These are phyloP conservation scores for Colletotrichum gloeosporioides DNA, from an alignment of 2,329 filamentous ascomycete genomes.

Conservation along the genomic window DNA sequence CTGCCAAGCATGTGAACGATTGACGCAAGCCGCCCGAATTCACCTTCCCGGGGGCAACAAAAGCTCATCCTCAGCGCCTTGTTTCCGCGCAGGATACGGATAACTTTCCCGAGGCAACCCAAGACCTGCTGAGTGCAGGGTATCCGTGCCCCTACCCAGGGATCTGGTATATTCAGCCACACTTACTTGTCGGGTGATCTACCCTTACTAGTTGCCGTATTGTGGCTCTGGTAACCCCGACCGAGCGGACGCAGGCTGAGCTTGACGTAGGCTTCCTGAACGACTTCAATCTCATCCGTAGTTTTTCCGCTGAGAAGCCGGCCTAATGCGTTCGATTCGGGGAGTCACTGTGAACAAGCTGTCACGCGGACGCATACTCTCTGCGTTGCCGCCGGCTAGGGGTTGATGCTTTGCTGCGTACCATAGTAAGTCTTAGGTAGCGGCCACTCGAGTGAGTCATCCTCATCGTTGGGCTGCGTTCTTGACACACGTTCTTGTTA, in stretches of 20 bases:
- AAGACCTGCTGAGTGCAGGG: not conserved
- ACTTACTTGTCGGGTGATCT: not conserved
- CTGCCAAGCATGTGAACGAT: not conserved
- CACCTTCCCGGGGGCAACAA: not conserved
- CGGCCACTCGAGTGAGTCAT: not conserved
- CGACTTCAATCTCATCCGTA: not conserved
- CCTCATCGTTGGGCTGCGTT: not conserved
- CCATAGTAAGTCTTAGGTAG: not conserved
- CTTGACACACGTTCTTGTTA: not conserved
- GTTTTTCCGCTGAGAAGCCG: not conserved
- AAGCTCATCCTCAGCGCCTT: not conserved
- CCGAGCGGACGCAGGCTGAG: not conserved
- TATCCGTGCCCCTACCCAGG: not conserved
- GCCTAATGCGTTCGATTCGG: not conserved
- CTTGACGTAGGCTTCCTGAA: not conserved
- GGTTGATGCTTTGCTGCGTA: not conserved
- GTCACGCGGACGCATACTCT: not conserved
- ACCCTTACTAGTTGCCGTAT: not conserved
- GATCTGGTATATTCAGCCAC: not conserved
- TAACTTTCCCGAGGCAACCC: not conserved
- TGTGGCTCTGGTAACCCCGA: not conserved
- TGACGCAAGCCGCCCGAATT: not conserved
- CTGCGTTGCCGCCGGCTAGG: not conserved
- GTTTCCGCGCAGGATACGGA: not conserved
- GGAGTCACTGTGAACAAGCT: not conserved